Conservation (phyloP, 192 early-diverging fungal species). For the Gryganskiella cystojenkinii region DNA sequence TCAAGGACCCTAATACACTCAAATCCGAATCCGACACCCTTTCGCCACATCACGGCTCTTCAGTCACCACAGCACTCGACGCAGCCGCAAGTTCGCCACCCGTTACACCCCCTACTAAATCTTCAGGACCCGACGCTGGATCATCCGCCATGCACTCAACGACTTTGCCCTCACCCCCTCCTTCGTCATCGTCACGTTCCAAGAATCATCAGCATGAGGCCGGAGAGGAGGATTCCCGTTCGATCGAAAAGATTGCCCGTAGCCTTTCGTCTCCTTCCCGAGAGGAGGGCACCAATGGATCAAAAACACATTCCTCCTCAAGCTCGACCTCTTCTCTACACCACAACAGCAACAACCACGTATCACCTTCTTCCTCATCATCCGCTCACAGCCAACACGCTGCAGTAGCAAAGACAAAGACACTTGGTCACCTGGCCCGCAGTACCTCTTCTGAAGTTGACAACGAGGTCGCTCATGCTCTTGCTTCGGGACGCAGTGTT, state of each 20-base stretch:
- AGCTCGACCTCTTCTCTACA: neutral
- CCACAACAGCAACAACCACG: neutral
- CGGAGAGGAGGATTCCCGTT: conserved; percentile 5
- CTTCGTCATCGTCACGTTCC: conserved; percentile 32
- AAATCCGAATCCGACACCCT: neutral
- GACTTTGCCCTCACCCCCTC: conserved; percentile 39
- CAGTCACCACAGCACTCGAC: conserved; percentile 3
- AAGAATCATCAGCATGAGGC: conserved; percentile 9
- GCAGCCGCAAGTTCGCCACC: conserved; percentile 11
- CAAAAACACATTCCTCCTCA: neutral
- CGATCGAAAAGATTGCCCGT: conserved; percentile 25
- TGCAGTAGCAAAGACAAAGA: conserved; percentile 39
- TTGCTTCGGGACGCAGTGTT: conserved; percentile 48
- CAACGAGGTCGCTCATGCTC: conserved; percentile 39
- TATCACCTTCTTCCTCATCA: conserved; percentile 30
- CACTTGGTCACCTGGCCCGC: conserved; percentile 33
- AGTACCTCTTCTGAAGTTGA: conserved; percentile 51
- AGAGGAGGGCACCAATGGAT: neutral
- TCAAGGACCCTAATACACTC: neutral
- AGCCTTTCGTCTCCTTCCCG: conserved; percentile 10
- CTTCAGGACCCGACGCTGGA: conserved; percentile 17
- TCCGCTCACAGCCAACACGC: conserved; percentile 27
- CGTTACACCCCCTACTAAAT: conserved; percentile 38
- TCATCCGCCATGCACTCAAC: conserved; percentile 16
- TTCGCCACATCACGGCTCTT: too few relatives aligned